Evolutionary conservation across 495 filamentous ascomycete genomes (phyloP).

Genomic region (Aspergillus saccharolyticus): DNA sequence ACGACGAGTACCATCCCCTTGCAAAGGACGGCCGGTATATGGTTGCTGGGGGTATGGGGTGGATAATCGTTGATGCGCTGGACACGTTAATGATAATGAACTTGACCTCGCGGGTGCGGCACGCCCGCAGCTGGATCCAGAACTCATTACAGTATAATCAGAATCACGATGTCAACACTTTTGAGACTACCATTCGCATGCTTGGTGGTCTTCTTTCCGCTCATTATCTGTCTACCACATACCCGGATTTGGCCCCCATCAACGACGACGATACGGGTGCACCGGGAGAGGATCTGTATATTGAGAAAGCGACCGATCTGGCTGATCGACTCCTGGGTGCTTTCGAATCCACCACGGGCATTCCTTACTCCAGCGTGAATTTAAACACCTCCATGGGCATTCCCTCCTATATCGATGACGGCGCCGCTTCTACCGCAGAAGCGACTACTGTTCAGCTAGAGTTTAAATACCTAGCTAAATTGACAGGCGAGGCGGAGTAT

Average conservation of each 20-base stretch:
- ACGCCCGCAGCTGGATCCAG: constrained; percentile 89
- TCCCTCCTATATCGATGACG: constrained; percentile 74
- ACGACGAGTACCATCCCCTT: constrained; percentile 79
- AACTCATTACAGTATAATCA: constrained; percentile 78
- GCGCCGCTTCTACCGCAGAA: constrained; percentile 90
- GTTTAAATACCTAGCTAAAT: constrained; percentile 93
- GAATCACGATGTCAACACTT: constrained; percentile 92
- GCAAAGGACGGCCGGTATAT: constrained; percentile 77
- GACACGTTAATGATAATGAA: constrained; percentile 99
- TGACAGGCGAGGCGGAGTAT: constrained; percentile 87
- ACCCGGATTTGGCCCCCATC: constrained; percentile 61
- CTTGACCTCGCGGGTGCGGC: constrained; percentile 74
- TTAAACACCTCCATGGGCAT: constrained; percentile 68
- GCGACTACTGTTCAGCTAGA: constrained; percentile 90
- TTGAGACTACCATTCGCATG: constrained; percentile 98
- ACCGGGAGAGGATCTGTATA: constrained; percentile 81
- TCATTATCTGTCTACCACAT: constrained; percentile 80
- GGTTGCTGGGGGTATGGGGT: constrained; percentile 71
- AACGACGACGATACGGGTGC: constrained; percentile 59
- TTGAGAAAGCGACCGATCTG: constrained; percentile 92
- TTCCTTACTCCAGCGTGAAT: constrained; percentile 90
- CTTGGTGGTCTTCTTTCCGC: constrained; percentile 90
- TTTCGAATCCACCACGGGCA: constrained; percentile 77
- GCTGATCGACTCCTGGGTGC: constrained; percentile 82
- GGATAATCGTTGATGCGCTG: constrained; percentile 95